A percentile compares a stretch with the other conserved stretches of the same genome.
These are phyloP conservation scores for Neonectria magnoliae DNA, from an alignment of 2,329 filamentous ascomycete species.

Conservation along the genomic window DNA sequence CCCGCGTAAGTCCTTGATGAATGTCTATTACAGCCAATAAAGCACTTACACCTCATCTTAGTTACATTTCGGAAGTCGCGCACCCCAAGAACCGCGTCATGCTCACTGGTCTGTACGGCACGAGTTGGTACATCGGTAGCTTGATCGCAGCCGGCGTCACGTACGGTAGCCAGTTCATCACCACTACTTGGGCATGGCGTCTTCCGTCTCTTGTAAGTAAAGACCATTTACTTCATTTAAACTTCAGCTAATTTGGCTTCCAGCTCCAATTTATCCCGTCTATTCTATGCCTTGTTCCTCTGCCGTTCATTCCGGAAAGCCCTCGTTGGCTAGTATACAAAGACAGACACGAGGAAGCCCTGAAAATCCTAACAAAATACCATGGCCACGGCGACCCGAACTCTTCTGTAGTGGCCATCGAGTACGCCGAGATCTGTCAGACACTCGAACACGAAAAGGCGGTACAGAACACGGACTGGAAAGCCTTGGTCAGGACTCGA, in stretches of 20 bases:
- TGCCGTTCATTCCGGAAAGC: slow-evolving; percentile 11
- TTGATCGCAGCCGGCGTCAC: slow-evolving; percentile 10
- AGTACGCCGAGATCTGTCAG: slow-evolving; percentile 5
- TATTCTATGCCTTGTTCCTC: neutral
- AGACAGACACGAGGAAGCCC: slow-evolving; percentile 10
- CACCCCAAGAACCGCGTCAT: slow-evolving; percentile 16
- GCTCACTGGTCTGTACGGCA: slow-evolving; percentile 11
- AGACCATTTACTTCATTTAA: neutral
- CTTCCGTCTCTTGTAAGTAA: slow-evolving; percentile 5
- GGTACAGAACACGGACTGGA: neutral
- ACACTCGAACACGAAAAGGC: neutral
- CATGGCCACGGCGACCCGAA: slow-evolving; percentile 5
- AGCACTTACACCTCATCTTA: neutral
- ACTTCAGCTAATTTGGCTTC: neutral
- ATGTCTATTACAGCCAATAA: too few species aligned
- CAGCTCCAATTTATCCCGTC: slow-evolving; percentile 12
- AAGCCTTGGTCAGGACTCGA: slow-evolving; percentile 3
- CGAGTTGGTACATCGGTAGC: slow-evolving; percentile 15
- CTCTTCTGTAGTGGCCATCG: neutral
- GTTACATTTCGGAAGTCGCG: slow-evolving; percentile 17
- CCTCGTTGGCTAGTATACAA: slow-evolving; percentile 11
- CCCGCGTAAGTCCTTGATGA: neutral
- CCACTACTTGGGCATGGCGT: slow-evolving; percentile 17
- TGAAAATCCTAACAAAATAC: neutral
- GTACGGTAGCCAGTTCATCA: slow-evolving; percentile 10